Percentiles rank a stretch among this genome's conserved stretches.
Conservation (phyloP, 2,329 filamentous ascomycete genomes). For the Colletotrichum musae region DNA sequence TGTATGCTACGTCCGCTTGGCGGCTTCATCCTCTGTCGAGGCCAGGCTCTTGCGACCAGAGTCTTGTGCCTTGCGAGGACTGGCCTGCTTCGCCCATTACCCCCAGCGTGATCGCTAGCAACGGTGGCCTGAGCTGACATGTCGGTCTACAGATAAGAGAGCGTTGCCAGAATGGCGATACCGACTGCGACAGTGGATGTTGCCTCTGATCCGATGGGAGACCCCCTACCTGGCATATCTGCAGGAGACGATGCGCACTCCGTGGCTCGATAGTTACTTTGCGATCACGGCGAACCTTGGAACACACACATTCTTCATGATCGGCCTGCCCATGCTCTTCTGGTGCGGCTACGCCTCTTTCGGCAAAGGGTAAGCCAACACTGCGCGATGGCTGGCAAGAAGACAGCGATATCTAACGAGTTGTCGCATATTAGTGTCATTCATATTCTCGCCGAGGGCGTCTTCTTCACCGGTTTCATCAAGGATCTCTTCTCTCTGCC, state of each 20-base stretch:
- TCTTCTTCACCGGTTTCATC: slow-evolving; percentile 91
- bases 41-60: not conserved
- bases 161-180: slow-evolving; percentile 93
- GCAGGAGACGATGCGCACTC: slow-evolving; percentile 84
- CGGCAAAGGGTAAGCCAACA: slow-evolving; percentile 83
- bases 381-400: not conserved
- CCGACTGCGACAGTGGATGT: slow-evolving; percentile 81
- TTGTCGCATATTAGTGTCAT: slow-evolving; percentile 65
- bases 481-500: slow-evolving; percentile 96
- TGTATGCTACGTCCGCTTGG: slow-evolving; percentile 65
- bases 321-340: slow-evolving; percentile 92
- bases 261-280: slow-evolving; percentile 94
- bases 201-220: slow-evolving; percentile 93
- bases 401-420: slow-evolving; percentile 3
- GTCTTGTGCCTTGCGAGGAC: slow-evolving; percentile 23
- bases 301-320: slow-evolving; percentile 99
- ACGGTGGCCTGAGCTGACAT: slow-evolving; percentile 29
- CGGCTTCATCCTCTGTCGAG: slow-evolving; percentile 12
- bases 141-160: slow-evolving; percentile 75
- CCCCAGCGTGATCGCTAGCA: slow-evolving; percentile 27
- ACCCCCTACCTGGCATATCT: slow-evolving; percentile 93
- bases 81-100: not conserved
- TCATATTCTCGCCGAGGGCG: slow-evolving; percentile 82
- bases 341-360: slow-evolving; percentile 93
- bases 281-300: slow-evolving; percentile 96